Evolutionary conservation across 768 basidiomycete species (phyloP).

Genomic region (Macrocybe gigantea): DNA sequence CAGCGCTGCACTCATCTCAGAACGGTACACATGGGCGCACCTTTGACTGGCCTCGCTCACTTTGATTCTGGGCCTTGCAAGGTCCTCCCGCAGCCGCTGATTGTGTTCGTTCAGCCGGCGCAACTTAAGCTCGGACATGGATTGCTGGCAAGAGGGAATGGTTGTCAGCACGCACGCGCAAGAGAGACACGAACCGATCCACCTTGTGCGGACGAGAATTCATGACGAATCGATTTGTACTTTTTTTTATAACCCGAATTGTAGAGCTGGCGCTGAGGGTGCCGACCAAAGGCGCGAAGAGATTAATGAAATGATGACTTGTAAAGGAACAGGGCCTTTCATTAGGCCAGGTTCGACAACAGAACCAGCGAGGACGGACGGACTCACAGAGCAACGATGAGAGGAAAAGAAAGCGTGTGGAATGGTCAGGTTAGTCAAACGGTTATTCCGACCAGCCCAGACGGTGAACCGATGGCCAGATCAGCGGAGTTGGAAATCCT

Average conservation of each 20-base stretch:
- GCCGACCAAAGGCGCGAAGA: constrained; percentile 8
- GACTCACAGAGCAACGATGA: not conserved
- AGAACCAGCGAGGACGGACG: not conserved
- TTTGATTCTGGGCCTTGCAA: constrained; percentile 81
- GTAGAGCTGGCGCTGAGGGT: constrained; percentile 11
- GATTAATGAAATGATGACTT: not conserved
- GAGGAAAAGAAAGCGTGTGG: not conserved
- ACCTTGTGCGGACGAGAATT: constrained; percentile 73
- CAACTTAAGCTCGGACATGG: constrained; percentile 97
- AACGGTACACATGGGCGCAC: constrained; percentile 35
- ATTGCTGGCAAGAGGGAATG: constrained; percentile 44
- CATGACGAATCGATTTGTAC: constrained; percentile 36
- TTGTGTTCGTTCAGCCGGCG: constrained; percentile 92
- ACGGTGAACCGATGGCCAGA: too few relatives aligned
- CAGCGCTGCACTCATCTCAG: not conserved
- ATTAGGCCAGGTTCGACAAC: not conserved
- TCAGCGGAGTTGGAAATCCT: too few relatives aligned
- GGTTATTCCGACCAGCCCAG: too few relatives aligned
- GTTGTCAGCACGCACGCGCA: too few relatives aligned
- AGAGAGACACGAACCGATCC: not conserved
- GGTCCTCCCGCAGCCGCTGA: constrained; percentile 82
- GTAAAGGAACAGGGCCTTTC: not conserved
- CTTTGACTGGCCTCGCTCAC: constrained; percentile 90
- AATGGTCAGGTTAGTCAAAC: not conserved
- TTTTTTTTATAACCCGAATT: constrained; percentile 14